A percentile compares a stretch with the other conserved stretches of the same genome.
Conservation (phyloP, 1,284 basidiomycete genomes). For the Tilletia caries region DNA sequence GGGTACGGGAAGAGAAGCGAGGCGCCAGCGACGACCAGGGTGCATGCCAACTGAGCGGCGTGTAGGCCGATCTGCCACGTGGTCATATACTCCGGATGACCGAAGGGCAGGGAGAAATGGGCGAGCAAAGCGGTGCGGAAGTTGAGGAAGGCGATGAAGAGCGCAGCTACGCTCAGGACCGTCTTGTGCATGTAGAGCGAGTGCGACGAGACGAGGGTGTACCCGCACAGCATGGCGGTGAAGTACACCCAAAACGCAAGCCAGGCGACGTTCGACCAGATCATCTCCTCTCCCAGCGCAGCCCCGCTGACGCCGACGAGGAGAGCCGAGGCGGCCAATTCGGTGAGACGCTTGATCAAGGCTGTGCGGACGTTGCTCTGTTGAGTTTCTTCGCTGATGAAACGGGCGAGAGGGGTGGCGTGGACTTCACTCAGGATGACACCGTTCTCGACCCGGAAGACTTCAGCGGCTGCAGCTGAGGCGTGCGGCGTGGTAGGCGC, state of each 20-base stretch:
- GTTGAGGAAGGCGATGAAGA: conserved; percentile 38
- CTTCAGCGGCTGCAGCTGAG: conserved; percentile 31
- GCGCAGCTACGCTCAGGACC: conserved; percentile 30
- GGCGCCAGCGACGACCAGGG: conserved; percentile 27
- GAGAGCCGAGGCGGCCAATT: conserved; percentile 28
- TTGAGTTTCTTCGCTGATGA: conserved; percentile 12
- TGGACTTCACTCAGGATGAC: conserved; percentile 51
- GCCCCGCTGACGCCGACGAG: conserved; percentile 30
- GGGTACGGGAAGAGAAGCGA: conserved; percentile 42
- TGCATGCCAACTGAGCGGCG: conserved; percentile 27
- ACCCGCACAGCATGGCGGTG: conserved; percentile 28
- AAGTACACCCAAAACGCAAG: conserved; percentile 27
- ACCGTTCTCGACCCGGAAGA: conserved; percentile 50
- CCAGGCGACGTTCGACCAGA: conserved; percentile 13
- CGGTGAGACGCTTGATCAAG: conserved; percentile 30
- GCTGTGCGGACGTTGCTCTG: conserved; percentile 19
- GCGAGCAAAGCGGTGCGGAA: conserved; percentile 37
- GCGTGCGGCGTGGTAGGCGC: not conserved
- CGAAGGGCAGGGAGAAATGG: not conserved
- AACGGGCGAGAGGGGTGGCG: conserved; percentile 26
- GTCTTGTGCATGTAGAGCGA: conserved; percentile 46
- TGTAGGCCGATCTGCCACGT: conserved; percentile 26
- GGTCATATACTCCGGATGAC: conserved; percentile 15
- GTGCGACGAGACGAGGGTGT: conserved; percentile 27
- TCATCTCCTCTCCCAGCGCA: conserved; percentile 19